These are phyloP conservation scores for Penicillium herquei DNA, from an alignment of 495 filamentous ascomycete genomes.

Conservation along the genomic window DNA sequence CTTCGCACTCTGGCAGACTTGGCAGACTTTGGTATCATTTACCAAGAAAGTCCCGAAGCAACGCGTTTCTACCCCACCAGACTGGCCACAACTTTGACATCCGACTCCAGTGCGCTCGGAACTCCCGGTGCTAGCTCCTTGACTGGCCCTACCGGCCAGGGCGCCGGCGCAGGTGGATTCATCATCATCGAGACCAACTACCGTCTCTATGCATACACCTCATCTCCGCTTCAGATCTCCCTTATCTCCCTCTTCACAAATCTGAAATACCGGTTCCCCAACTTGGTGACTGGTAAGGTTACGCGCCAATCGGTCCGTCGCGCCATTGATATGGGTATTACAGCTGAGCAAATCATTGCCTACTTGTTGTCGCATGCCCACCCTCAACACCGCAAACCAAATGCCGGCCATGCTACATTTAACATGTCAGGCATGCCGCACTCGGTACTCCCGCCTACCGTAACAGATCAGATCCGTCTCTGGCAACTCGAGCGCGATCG, in stretches of 20 bases:
- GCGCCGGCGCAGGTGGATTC: constrained; percentile 64
- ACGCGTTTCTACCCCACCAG: constrained; percentile 90
- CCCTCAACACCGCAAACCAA: constrained; percentile 77
- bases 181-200: constrained; percentile 99
- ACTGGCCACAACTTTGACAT: constrained; percentile 91
- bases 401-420: constrained; percentile 43
- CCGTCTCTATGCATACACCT: constrained; percentile 94
- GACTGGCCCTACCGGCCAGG: constrained; percentile 32
- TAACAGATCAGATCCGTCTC: constrained; percentile 93
- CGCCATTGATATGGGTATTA: constrained; percentile 89
- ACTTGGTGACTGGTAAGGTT: constrained; percentile 85
- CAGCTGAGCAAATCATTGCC: constrained; percentile 85
- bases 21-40: constrained; percentile 88
- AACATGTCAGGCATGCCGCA: constrained; percentile 35
- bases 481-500: constrained; percentile 98
- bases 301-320: constrained; percentile 81
- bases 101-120: constrained; percentile 63
- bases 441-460: constrained; percentile 84
- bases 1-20: constrained; percentile 82
- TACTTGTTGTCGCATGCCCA: constrained; percentile 90
- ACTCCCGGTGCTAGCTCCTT: constrained; percentile 38
- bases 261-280: constrained; percentile 83
- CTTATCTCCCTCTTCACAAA: constrained; percentile 87
- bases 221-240: constrained; percentile 86
- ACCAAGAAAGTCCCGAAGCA: constrained; percentile 56